Conservation (phyloP, 176 grass and related monocot species). For the Bonia amplexicaulis region DNA sequence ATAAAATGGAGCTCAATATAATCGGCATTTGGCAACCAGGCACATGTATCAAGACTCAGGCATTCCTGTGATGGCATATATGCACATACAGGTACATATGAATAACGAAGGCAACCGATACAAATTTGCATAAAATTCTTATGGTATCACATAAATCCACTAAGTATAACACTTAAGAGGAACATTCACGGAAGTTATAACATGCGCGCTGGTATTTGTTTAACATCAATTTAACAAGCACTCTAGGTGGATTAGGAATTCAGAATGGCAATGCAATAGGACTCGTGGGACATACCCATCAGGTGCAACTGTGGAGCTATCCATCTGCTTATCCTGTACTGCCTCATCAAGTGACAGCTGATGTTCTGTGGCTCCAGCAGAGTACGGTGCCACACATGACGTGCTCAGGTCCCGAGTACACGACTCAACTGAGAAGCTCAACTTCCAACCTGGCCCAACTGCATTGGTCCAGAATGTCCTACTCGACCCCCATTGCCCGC, state of each 20-base stretch:
- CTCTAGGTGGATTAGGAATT: background rate
- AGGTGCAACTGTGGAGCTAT: constrained; percentile 38
- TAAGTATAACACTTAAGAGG: background rate
- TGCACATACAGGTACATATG: background rate
- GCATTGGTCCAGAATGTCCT: constrained; percentile 52
- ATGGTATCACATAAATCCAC: background rate
- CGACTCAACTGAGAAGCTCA: constrained; percentile 41
- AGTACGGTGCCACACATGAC: constrained; percentile 47
- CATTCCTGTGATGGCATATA: background rate
- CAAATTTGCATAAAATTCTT: background rate
- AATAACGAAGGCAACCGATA: background rate
- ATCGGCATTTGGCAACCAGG: background rate
- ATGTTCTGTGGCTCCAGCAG: constrained; percentile 55
- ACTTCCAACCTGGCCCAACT: constrained; percentile 19
- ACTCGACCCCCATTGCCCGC: constrained; percentile 33
- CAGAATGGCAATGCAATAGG: background rate
- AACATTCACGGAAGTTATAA: background rate
- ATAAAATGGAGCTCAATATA: background rate
- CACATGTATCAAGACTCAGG: background rate
- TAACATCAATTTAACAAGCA: background rate
- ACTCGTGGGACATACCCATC: constrained; percentile 52
- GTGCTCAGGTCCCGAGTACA: constrained; percentile 40
- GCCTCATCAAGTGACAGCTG: constrained; percentile 65
- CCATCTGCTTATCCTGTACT: constrained; percentile 48
- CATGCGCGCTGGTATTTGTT: background rate